Base-by-base conservation (phyloP, 805 yeast genomes). In the Ogataea thermomethanolica region DNA sequence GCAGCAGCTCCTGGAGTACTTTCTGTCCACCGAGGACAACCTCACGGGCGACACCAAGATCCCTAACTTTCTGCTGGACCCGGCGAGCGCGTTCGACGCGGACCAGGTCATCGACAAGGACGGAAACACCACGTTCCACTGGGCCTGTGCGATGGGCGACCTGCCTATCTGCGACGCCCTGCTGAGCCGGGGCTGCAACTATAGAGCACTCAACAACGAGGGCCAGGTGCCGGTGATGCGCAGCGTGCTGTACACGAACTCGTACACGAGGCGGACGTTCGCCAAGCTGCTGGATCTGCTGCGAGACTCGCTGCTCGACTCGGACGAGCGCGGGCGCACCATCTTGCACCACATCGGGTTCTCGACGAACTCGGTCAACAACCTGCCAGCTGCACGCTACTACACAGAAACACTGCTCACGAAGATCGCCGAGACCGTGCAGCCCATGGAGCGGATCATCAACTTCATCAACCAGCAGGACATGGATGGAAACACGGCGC, bases 121-220 rank as follows among this genome's bases (percentile, higher is more conserved):
- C 56, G 95, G 96, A 1, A 95, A 93, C 57, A 85, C 96, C 0
- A 84, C 95, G 2, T 79, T 93, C 51, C 99, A 93, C 63, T 93
- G 98, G 97, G 95, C 98, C 0, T 88, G 97, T 45, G 84, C 98
- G 1, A 88, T 93, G 76, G 99, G 98, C 3, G 86, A 82, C 58
- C 64, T 83, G 25, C 75, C 74, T 33, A 79, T 90, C 64, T 80
- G 87, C 41, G 93, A 84, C 50, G 74, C 89, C 10, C 70, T 93
- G 29, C 64, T 87, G 23, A 70, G 79, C 22, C 78, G 82, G 28
- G 95, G 96, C 4, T 93, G 95, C 2, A 76, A 81, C 62, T 74
- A 77, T 41, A 62, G 71, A 33, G 70, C 71, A 3, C 63, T 74
- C 11, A 84, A 84, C 53, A 73, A 79, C 44, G 73, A 74, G 32